Evolutionary conservation across 768 basidiomycete genomes (phyloP).

Genomic region (Tylopilus rubrobrunneus): DNA sequence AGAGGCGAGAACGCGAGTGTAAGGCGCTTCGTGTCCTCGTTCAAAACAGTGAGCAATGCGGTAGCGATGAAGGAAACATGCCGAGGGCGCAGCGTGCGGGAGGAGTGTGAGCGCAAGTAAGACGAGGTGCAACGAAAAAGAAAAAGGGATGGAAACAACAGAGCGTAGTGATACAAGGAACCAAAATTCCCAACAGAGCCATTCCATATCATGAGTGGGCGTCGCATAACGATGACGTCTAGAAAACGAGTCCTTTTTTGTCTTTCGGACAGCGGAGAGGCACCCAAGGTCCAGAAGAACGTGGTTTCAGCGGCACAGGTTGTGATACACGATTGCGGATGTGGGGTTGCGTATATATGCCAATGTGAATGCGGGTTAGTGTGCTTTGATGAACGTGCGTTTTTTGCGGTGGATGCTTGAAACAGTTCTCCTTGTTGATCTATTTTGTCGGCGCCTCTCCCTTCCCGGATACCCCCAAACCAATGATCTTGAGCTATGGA

Average conservation of each 20-base stretch:
- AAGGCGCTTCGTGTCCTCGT: background rate
- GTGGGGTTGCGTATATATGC: background rate
- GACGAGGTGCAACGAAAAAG: background rate
- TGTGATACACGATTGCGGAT: conserved; percentile 1
- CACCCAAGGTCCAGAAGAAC: background rate
- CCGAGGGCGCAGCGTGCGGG: background rate
- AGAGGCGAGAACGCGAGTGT: background rate
- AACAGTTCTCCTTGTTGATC: conserved; percentile 2
- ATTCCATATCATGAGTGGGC: conserved; percentile 14
- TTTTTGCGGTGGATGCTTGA: conserved; percentile 1
- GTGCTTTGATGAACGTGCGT: conserved; percentile 2
- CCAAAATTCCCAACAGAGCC: conserved; percentile 5
- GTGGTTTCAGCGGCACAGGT: background rate
- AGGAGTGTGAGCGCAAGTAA: background rate
- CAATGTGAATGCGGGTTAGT: conserved; percentile 3
- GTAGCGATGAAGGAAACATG: background rate
- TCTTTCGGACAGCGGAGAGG: conserved; percentile 17
- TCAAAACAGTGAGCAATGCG: background rate
- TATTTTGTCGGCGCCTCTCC: conserved; percentile 1
- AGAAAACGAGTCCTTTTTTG: background rate
- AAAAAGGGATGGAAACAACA: background rate
- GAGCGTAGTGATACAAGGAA: conserved; percentile 6
- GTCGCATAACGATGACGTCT: conserved; percentile 8
- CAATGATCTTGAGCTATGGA: conserved; percentile 1
- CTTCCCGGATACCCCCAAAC: conserved; percentile 15